Conservation (phyloP, 2,329 filamentous ascomycete species). For the Fusarium heterosporum region DNA sequence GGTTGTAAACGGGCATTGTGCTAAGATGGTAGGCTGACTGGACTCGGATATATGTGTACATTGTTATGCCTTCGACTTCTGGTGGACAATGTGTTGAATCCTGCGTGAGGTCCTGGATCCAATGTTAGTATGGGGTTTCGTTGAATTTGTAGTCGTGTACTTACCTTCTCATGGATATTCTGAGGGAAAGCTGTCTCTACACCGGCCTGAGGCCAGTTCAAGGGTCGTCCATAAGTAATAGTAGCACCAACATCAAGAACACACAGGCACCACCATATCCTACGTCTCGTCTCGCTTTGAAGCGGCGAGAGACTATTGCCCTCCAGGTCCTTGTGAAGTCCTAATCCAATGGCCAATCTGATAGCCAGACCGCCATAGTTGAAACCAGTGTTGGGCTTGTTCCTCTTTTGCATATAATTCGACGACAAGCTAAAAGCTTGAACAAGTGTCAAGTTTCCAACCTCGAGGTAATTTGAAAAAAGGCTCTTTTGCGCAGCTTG, state of each 20-base stretch:
- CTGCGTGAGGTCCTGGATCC: constrained; percentile 6
- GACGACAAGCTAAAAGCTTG: constrained; percentile 22
- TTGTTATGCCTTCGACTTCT: constrained; percentile 28
- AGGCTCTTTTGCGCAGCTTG: constrained; percentile 25
- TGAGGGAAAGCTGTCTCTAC: constrained; percentile 26
- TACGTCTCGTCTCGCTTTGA: constrained; percentile 23
- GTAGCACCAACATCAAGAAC: constrained; percentile 29
- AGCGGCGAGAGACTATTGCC: constrained; percentile 6
- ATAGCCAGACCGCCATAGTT: constrained; percentile 29
- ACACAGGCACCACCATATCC: constrained; percentile 35
- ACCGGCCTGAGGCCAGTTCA: constrained; percentile 31
- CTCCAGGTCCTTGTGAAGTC: constrained; percentile 29
- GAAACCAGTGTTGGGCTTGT: constrained; percentile 29
- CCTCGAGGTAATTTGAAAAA: constrained; percentile 30
- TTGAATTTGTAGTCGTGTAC: accelerated
- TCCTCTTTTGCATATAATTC: constrained; percentile 30
- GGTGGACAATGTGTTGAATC: constrained; percentile 18
- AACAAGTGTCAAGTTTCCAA: constrained; percentile 27
- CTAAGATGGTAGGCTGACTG: constrained; percentile 33
- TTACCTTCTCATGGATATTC: constrained; percentile 29
- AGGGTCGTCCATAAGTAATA: constrained; percentile 24
- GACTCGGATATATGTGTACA: constrained; percentile 28
- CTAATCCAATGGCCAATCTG: constrained; percentile 13
- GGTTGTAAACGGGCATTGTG: constrained; percentile 33
- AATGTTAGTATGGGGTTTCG: background rate